phyloP scores from a whole-genome alignment of 768 basidiomycete species.

The Podaxis carcinomalis region DNA sequence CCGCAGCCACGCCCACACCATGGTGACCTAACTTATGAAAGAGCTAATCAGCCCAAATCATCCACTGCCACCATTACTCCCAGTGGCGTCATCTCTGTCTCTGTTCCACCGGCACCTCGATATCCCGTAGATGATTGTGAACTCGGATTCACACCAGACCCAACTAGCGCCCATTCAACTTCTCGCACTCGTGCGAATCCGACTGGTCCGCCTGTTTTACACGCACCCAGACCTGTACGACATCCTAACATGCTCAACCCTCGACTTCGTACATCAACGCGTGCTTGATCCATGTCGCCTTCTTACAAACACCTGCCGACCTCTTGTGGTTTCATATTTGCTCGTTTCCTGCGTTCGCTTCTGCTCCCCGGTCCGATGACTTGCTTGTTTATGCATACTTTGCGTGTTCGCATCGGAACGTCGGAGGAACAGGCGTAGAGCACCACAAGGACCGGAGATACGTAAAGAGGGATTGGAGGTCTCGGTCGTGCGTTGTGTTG shows the following conservation, averaged over 20 bases:
- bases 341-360: neutral
- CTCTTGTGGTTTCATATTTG: neutral
- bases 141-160: neutral
- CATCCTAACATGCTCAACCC: conserved; percentile 9
- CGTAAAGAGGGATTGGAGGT: neutral
- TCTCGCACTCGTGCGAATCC: neutral
- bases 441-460: neutral
- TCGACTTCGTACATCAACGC: conserved; percentile 9
- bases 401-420: neutral
- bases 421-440: neutral
- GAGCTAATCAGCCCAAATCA: neutral
- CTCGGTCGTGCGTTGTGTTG: neutral
- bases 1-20: neutral
- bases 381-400: neutral
- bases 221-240: neutral
- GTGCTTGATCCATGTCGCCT: conserved; percentile 1
- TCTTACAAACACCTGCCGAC: neutral
- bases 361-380: neutral
- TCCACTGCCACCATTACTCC: neutral
- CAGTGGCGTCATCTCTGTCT: neutral
- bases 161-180: neutral
- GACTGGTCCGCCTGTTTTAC: neutral
- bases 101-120: conserved; percentile 1
- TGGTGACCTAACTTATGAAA: neutral
- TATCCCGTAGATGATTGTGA: conserved; percentile 3